phyloP scores from a whole-genome alignment of 1,284 basidiomycete species.

The Salmacisia buchloeana region DNA sequence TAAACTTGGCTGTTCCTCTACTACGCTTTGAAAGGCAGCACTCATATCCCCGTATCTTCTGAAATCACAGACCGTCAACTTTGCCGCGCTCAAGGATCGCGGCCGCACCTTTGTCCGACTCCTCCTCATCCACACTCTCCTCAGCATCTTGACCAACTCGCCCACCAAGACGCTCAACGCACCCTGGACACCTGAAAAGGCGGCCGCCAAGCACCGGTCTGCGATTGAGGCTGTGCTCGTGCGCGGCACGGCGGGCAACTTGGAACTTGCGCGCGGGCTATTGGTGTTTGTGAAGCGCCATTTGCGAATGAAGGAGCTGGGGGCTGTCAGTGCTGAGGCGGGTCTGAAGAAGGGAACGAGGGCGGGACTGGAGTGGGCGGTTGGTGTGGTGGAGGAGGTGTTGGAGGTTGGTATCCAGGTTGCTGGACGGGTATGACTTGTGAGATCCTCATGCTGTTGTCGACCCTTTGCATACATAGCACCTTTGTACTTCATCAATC shows the following conservation, averaged over 20 bases:
- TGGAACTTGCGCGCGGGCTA: slow-evolving; percentile 31
- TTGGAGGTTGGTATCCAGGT: slow-evolving; percentile 17
- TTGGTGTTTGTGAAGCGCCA: slow-evolving; percentile 31
- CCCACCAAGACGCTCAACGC: slow-evolving; percentile 21
- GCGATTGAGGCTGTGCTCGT: slow-evolving; percentile 21
- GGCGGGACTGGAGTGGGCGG: slow-evolving; percentile 15
- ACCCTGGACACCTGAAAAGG: slow-evolving; percentile 12
- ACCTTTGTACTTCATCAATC: not conserved
- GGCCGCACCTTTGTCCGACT: slow-evolving; percentile 31
- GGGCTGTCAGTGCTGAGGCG: slow-evolving; percentile 12
- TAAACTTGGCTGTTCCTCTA: slow-evolving; percentile 52
- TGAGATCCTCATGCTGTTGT: not conserved
- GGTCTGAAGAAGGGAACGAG: slow-evolving; percentile 2
- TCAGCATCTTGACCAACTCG: slow-evolving; percentile 25
- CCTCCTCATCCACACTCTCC: slow-evolving; percentile 30
- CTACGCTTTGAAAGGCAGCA: not conserved
- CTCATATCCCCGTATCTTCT: not conserved
- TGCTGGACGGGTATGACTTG: not conserved
- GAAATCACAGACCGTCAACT: slow-evolving; percentile 33
- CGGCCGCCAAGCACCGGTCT: not conserved
- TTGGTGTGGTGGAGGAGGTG: slow-evolving; percentile 11
- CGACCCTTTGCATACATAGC: not conserved
- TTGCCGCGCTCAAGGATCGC: slow-evolving; percentile 23
- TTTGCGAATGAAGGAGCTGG: slow-evolving; percentile 12
- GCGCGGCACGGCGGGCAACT: slow-evolving; percentile 27